A percentile compares a stretch with the other conserved stretches of the same genome.
phyloP scores from a whole-genome alignment of 2,329 filamentous ascomycete genomes.

The Colletotrichum sp. region DNA sequence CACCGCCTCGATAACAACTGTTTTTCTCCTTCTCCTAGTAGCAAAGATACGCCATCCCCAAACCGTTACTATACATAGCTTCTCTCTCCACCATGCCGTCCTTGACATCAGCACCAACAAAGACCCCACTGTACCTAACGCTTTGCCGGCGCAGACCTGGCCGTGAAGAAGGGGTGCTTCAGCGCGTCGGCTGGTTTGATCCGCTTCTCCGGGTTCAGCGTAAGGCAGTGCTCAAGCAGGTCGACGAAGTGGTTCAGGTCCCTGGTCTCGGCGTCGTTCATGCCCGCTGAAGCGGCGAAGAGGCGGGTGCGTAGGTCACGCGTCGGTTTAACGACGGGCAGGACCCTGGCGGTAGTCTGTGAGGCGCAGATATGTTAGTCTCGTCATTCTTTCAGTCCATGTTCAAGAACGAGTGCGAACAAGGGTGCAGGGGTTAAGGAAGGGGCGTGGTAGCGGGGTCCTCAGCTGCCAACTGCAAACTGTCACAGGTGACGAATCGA shows the following conservation, averaged over 20 bases:
- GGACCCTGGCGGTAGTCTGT: conserved; percentile 70
- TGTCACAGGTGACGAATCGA: conserved; percentile 9
- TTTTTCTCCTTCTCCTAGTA: not conserved
- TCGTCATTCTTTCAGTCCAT: not conserved
- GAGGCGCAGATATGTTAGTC: conserved; percentile 21
- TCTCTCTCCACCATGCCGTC: not conserved
- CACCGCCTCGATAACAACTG: not conserved
- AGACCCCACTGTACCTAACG: conserved; percentile 20
- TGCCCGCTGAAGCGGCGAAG: conserved; percentile 73
- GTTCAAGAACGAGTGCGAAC: not conserved
- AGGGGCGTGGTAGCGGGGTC: not conserved
- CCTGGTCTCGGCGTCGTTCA: conserved; percentile 75
- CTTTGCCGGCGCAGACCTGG: conserved; percentile 35
- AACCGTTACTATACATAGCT: not conserved
- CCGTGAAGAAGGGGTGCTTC: conserved; percentile 83
- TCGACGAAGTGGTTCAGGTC: conserved; percentile 87
- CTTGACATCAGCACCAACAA: not conserved
- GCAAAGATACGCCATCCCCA: not conserved
- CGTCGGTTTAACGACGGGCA: conserved; percentile 76
- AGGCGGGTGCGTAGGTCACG: conserved; percentile 84
- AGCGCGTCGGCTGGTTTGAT: conserved; percentile 87
- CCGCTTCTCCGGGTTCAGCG: conserved; percentile 90
- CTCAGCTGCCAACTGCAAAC: not conserved
- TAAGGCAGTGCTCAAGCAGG: conserved; percentile 85
- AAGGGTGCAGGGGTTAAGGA: not conserved